These are phyloP conservation scores for Colletotrichum sp. DNA, from an alignment of 2,329 filamentous ascomycete species.

Conservation along the genomic window DNA sequence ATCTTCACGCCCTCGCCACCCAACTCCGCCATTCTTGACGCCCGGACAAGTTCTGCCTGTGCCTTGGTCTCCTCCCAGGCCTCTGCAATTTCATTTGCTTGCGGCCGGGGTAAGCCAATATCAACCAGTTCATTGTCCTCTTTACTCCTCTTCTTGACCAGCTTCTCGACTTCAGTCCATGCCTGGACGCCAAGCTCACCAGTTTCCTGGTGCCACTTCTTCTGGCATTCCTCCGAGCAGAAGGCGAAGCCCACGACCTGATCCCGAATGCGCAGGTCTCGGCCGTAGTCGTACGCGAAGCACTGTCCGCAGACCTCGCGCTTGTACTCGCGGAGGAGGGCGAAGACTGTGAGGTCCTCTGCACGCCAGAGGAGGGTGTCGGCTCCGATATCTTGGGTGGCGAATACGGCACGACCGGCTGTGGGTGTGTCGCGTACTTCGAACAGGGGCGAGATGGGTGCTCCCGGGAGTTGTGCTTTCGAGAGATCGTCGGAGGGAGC, in stretches of 20 bases:
- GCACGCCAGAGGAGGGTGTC: slow-evolving; percentile 3
- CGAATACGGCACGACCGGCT: slow-evolving; percentile 16
- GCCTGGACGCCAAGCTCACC: slow-evolving; percentile 7
- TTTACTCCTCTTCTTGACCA: slow-evolving; percentile 7
- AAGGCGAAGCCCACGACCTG: slow-evolving; percentile 9
- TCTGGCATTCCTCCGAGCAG: background rate
- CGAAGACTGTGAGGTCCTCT: slow-evolving; percentile 9
- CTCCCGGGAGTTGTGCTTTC: background rate
- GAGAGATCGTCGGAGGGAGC: background rate
- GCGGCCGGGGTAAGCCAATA: background rate
- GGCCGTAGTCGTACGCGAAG: slow-evolving; percentile 11
- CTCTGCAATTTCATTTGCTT: background rate
- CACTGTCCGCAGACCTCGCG: slow-evolving; percentile 17
- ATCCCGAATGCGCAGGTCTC: slow-evolving; percentile 1
- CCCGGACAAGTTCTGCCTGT: slow-evolving; percentile 6
- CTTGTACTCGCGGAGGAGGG: slow-evolving; percentile 10
- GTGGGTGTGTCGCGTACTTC: slow-evolving; percentile 12
- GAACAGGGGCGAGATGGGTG: slow-evolving; percentile 3
- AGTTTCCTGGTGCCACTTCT: background rate
- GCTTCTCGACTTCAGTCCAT: slow-evolving; percentile 7
- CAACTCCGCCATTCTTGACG: background rate
- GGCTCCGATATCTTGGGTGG: background rate
- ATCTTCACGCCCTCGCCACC: background rate
- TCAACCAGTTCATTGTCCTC: slow-evolving; percentile 5
- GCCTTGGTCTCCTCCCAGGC: background rate